These are phyloP conservation scores for Sarocladiaceae sp. DNA, from an alignment of 2,329 filamentous ascomycete genomes.

Conservation along the genomic window DNA sequence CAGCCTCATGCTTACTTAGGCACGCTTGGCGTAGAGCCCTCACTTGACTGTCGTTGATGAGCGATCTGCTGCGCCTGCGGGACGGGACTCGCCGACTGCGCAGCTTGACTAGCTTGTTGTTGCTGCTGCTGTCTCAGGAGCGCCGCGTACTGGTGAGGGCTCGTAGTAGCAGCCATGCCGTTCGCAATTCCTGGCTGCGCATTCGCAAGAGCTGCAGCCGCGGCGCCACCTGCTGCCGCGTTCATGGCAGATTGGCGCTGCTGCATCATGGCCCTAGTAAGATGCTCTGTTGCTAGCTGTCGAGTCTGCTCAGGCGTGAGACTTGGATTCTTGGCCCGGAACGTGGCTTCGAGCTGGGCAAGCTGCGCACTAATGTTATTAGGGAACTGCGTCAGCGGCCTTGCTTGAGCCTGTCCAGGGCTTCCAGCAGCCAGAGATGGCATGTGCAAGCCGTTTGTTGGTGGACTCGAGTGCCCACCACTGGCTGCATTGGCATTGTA, in stretches of 20 bases:
- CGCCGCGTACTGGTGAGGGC: conserved; percentile 55
- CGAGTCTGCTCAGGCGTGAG: conserved; percentile 43
- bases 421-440: conserved; percentile 38
- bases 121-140: conserved; percentile 51
- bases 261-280: conserved; percentile 40
- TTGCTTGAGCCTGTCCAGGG: conserved; percentile 30
- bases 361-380: conserved; percentile 43
- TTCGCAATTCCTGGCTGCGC: conserved; percentile 41
- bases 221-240: conserved; percentile 42
- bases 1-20: neutral
- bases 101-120: conserved; percentile 27
- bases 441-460: conserved; percentile 40
- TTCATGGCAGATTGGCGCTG: conserved; percentile 49
- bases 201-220: conserved; percentile 2
- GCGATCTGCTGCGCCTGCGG: conserved; percentile 10
- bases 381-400: conserved; percentile 34
- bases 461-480: conserved; percentile 20
- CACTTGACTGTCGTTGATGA: conserved; percentile 12
- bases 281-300: conserved; percentile 44
- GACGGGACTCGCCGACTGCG: conserved; percentile 9
- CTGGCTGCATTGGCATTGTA: conserved; percentile 40
- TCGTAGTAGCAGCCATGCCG: conserved; percentile 40
- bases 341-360: conserved; percentile 44
- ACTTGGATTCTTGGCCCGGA: conserved; percentile 44
- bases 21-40: conserved; percentile 11